Percentiles rank a stretch among this genome's conserved stretches.
phyloP scores from a whole-genome alignment of 2,329 filamentous ascomycete species.

The Acarospora socialis region DNA sequence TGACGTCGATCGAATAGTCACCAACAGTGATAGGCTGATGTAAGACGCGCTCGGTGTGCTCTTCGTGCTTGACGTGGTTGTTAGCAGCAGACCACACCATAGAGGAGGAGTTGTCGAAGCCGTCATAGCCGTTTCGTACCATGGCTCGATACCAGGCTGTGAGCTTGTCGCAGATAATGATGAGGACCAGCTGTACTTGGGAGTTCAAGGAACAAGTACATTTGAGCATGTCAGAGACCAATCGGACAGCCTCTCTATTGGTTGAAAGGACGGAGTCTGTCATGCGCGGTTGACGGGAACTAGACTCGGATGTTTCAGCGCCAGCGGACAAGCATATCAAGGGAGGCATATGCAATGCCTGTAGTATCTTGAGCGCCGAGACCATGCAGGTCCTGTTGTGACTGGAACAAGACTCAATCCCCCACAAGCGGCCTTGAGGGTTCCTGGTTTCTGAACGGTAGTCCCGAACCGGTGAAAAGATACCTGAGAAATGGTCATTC shows the following conservation, averaged over 20 bases:
- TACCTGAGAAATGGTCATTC: not conserved
- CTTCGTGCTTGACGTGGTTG: not conserved
- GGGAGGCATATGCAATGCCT: slow-evolving; percentile 5
- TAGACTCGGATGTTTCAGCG: not conserved
- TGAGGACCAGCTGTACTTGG: slow-evolving; percentile 6
- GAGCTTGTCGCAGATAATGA: slow-evolving; percentile 8
- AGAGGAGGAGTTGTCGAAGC: not conserved
- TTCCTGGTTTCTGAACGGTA: not conserved
- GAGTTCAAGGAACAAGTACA: slow-evolving; percentile 3
- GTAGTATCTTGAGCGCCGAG: slow-evolving; percentile 6
- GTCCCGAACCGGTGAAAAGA: not conserved
- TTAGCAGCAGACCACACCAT: not conserved
- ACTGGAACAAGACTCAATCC: not conserved
- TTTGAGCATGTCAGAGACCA: slow-evolving; percentile 7
- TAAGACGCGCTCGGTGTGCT: slow-evolving; percentile 5
- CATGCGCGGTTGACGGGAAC: slow-evolving; percentile 1
- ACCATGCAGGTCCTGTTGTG: slow-evolving; percentile 1
- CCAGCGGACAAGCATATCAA: slow-evolving; percentile 3
- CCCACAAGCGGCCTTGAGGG: not conserved
- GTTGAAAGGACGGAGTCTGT: slow-evolving; percentile 7
- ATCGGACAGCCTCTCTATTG: slow-evolving; percentile 7
- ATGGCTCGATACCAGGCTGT: slow-evolving; percentile 10
- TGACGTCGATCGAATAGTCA: slow-evolving; percentile 5
- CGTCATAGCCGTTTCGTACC: not conserved
- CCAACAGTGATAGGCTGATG: slow-evolving; percentile 8